Percentiles rank a stretch among this genome's conserved stretches.
Conservation (phyloP, 495 filamentous ascomycete species). For the Astrothelium macrocarpum region DNA sequence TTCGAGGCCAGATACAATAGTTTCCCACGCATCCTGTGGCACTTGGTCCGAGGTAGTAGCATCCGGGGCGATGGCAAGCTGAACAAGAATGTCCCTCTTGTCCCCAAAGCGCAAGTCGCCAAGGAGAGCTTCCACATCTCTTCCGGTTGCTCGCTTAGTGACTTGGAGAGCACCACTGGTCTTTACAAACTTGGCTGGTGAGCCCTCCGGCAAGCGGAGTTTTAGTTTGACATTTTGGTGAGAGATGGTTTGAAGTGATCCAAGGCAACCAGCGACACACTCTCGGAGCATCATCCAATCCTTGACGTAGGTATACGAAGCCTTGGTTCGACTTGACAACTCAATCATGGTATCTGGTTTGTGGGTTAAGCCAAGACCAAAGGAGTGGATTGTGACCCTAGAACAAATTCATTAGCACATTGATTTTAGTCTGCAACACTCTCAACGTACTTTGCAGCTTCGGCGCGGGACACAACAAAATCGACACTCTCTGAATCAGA, state of each 20-base stretch:
- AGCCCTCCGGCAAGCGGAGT: conserved; percentile 88
- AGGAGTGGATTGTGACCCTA: conserved; percentile 92
- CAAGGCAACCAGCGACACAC: conserved; percentile 89
- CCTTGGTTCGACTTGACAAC: conserved; percentile 89
- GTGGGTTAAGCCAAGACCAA: conserved; percentile 91
- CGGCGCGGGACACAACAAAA: conserved; percentile 94
- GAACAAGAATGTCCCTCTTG: conserved; percentile 93
- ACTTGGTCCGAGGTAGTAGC: conserved; percentile 74
- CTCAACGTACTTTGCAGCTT: conserved; percentile 83
- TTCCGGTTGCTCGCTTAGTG: conserved; percentile 93
- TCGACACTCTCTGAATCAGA: conserved; percentile 94
- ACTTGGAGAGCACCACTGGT: conserved; percentile 95
- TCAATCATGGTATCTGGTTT: conserved; percentile 99
- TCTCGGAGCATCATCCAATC: conserved; percentile 99
- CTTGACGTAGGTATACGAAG: conserved; percentile 95
- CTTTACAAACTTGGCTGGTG: conserved; percentile 95
- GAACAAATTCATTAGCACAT: conserved; percentile 11
- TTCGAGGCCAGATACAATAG: conserved; percentile 88
- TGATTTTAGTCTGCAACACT: conserved; percentile 13
- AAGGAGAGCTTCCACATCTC: conserved; percentile 85
- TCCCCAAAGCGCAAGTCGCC: conserved; percentile 94
- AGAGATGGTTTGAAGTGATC: conserved; percentile 89
- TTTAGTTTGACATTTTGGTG: conserved; percentile 98
- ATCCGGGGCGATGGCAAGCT: conserved; percentile 87
- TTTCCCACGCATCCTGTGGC: conserved; percentile 94